Evolutionary conservation across 202 grass and related monocot species (phyloP).

Genomic region (Brachypodium distachyon): DNA sequence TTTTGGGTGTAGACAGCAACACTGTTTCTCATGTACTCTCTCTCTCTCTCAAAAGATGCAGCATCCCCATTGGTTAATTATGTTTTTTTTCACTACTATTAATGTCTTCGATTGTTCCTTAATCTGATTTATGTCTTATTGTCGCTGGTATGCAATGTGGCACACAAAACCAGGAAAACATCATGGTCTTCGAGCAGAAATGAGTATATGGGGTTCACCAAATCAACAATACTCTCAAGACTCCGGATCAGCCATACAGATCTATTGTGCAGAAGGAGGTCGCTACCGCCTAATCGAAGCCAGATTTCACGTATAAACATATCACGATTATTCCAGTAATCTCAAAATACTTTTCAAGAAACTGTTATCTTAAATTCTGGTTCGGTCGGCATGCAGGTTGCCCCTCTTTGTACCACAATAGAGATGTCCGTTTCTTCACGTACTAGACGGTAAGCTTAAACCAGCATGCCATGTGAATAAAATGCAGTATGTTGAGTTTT

Average conservation of each 20-base stretch:
- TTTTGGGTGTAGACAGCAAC: neutral
- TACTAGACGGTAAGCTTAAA: conserved; percentile 1
- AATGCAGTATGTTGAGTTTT: neutral
- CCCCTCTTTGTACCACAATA: neutral
- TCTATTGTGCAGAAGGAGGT: neutral
- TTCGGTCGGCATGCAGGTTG: neutral
- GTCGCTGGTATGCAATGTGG: neutral
- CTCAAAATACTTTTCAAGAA: neutral
- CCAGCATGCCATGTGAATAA: neutral
- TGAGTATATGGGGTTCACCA: neutral
- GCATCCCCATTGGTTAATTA: neutral
- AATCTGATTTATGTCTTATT: neutral
- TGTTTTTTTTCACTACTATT: neutral
- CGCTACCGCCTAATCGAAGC: neutral
- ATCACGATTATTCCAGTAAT: neutral
- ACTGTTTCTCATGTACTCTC: neutral
- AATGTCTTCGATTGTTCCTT: neutral
- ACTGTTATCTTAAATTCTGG: neutral
- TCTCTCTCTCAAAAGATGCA: neutral
- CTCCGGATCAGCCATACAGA: neutral
- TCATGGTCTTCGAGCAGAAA: neutral
- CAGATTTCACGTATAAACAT: neutral
- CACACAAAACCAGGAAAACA: neutral
- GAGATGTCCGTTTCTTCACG: conserved; percentile 11
- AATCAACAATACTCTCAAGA: neutral